phyloP scores from a whole-genome alignment of 2,329 filamentous ascomycete genomes.

The Alternaria arbusti region DNA sequence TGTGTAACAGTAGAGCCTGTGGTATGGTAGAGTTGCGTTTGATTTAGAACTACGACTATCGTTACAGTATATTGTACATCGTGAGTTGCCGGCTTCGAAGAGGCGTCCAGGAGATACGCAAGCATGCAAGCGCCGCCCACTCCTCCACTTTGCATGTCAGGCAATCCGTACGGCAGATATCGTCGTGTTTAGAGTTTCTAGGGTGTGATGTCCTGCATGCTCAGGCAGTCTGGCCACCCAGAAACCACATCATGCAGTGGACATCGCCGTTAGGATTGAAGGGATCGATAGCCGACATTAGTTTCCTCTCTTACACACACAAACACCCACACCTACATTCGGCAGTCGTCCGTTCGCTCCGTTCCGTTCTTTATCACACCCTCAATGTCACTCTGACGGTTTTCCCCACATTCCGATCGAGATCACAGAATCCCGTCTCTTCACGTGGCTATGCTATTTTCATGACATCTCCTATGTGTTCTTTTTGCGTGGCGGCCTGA shows the following conservation, averaged over 20 bases:
- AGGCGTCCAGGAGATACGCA: neutral
- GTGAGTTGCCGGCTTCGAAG: neutral
- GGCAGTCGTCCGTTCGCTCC: neutral
- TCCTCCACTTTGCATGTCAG: neutral
- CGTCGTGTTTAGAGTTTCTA: neutral
- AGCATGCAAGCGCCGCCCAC: neutral
- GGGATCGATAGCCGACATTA: neutral
- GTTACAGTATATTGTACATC: neutral
- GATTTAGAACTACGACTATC: neutral
- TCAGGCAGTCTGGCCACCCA: neutral
- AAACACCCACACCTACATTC: neutral
- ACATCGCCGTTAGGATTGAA: neutral
- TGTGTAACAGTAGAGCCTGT: neutral
- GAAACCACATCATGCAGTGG: neutral
- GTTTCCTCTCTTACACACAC: neutral
- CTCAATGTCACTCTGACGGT: neutral
- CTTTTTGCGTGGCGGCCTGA: neutral
- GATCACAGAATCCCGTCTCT: neutral
- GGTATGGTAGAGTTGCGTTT: neutral
- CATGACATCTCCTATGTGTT: neutral
- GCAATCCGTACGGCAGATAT: neutral
- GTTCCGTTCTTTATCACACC: neutral
- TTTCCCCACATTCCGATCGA: neutral
- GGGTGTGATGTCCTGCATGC: neutral
- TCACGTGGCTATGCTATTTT: neutral